phyloP scores from a whole-genome alignment of 2,329 filamentous ascomycete genomes.

The Boeremia lycopersici region DNA sequence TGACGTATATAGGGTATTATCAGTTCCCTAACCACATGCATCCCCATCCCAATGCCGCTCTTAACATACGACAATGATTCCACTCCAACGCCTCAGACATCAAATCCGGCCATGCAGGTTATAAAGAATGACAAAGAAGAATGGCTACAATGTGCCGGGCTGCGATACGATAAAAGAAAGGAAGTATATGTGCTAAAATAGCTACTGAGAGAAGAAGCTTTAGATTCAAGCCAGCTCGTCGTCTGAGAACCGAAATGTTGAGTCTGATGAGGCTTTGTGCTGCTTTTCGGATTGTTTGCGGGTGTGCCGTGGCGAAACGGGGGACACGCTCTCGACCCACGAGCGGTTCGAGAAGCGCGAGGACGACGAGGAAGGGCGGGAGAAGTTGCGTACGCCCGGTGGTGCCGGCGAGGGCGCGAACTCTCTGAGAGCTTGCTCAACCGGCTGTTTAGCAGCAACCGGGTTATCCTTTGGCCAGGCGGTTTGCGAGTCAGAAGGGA shows the following conservation, averaged over 20 bases:
- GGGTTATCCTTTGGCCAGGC: not conserved
- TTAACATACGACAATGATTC: slow-evolving; percentile 7
- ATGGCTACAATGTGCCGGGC: not conserved
- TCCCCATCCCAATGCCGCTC: slow-evolving; percentile 12
- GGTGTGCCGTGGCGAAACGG: slow-evolving; percentile 4
- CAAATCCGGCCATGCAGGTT: slow-evolving; percentile 7
- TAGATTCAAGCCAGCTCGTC: slow-evolving; percentile 6
- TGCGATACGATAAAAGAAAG: slow-evolving; percentile 12
- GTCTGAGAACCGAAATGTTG: slow-evolving; percentile 11
- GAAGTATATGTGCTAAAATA: not conserved
- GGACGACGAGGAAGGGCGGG: slow-evolving; percentile 12
- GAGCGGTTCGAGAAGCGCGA: slow-evolving; percentile 14
- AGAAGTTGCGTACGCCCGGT: slow-evolving; percentile 8
- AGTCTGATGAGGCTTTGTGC: slow-evolving; percentile 1
- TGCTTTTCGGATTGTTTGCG: slow-evolving; percentile 10
- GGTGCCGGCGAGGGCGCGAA: slow-evolving; percentile 6
- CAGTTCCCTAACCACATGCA: slow-evolving; percentile 11
- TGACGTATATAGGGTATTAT: slow-evolving; percentile 16
- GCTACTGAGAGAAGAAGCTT: not conserved
- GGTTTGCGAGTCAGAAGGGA: not conserved
- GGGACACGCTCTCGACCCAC: slow-evolving; percentile 12
- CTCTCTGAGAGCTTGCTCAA: not conserved
- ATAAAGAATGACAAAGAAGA: not conserved
- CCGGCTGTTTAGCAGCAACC: not conserved
- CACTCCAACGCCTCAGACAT: slow-evolving; percentile 3